Conservation (phyloP, 139 green algal species). For the Spirogloea muscicola region DNA sequence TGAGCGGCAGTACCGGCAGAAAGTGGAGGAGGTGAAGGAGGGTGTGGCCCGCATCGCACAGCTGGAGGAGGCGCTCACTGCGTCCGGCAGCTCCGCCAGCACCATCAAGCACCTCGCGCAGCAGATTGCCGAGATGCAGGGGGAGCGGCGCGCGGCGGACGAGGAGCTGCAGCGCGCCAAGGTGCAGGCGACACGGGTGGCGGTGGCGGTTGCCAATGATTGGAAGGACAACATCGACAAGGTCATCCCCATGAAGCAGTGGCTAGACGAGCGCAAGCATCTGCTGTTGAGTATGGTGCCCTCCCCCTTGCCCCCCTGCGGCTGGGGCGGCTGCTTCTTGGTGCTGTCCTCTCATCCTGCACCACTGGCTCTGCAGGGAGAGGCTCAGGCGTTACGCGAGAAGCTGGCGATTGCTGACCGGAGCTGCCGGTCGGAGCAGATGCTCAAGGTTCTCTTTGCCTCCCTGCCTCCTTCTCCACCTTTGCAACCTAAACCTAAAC, state of each 20-base stretch:
- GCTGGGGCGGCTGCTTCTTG: too few species aligned
- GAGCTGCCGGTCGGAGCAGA: constrained; percentile 6
- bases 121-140: constrained; percentile 32
- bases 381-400: constrained; percentile 14
- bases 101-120: constrained; percentile 33
- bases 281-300: constrained; percentile 29
- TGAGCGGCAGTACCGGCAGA: constrained; percentile 38
- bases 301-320: too few species aligned
- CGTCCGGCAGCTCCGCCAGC: not conserved
- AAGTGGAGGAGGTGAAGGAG: constrained; percentile 44
- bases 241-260: constrained; percentile 45
- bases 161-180: constrained; percentile 36
- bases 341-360: too few species aligned
- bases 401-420: constrained; percentile 16
- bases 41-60: not conserved
- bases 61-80: constrained; percentile 14
- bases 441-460: constrained; percentile 20
- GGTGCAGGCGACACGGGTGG: constrained; percentile 26
- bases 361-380: too few species aligned
- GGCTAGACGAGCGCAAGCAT: constrained; percentile 34
- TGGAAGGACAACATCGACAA: constrained; percentile 49
- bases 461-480: not conserved
- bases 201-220: constrained; percentile 34
- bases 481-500: too few species aligned
- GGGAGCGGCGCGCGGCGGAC: not conserved